Percentiles rank a stretch among this genome's conserved stretches.
Evolutionary conservation across 2,329 filamentous ascomycete genomes (phyloP).

Genomic region (Botryotinia convoluta): DNA sequence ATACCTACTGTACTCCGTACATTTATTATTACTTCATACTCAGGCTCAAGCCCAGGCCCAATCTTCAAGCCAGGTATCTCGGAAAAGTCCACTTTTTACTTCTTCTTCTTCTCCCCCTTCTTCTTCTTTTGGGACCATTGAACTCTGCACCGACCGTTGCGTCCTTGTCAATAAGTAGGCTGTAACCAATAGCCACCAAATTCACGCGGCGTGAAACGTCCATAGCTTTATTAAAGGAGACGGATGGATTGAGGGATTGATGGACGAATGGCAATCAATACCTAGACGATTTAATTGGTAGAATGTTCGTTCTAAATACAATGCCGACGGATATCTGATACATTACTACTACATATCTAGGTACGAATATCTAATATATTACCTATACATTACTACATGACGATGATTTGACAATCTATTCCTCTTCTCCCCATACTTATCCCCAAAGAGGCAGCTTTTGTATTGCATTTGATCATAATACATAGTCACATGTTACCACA

Average conservation of each 20-base stretch:
- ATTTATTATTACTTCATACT: neutral
- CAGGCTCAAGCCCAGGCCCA: neutral
- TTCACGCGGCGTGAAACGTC: constrained; percentile 8
- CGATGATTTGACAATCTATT: neutral
- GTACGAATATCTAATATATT: neutral
- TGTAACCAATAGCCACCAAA: neutral
- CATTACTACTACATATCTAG: neutral
- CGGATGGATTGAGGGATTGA: neutral
- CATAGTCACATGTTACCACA: neutral
- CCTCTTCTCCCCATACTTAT: neutral
- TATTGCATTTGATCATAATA: neutral
- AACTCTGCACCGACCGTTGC: constrained; percentile 1
- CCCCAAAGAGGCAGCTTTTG: neutral
- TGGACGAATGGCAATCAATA: neutral
- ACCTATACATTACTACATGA: neutral
- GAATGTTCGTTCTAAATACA: neutral
- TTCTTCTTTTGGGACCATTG: neutral
- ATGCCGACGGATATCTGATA: neutral
- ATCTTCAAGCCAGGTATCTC: neutral
- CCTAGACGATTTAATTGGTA: neutral
- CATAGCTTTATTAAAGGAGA: neutral
- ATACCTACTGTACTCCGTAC: neutral
- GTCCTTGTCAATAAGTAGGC: neutral
- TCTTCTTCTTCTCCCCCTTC: neutral
- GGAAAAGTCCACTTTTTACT: neutral